Conservation (phyloP, 2,329 filamentous ascomycete genomes). For the Stachybotrys chartarum region DNA sequence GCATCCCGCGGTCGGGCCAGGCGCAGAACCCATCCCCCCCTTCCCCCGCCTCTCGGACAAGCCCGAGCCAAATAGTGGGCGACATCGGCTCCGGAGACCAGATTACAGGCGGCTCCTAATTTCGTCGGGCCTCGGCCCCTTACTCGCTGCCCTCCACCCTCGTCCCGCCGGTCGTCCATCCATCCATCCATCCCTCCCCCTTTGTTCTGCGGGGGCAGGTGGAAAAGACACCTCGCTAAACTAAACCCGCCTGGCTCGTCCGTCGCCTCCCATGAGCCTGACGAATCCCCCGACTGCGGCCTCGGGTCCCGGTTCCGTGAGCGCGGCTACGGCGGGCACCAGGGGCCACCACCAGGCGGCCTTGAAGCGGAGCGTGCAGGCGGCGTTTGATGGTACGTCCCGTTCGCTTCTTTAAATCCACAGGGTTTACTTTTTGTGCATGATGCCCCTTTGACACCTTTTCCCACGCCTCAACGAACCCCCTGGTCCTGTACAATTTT, state of each 20-base stretch:
- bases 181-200: neutral
- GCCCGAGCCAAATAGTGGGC: neutral
- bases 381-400: conserved; percentile 52
- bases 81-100: neutral
- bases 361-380: conserved; percentile 52
- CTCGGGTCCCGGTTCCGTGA: conserved; percentile 40
- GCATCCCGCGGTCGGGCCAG: too few relatives aligned
- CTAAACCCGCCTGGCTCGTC: too few relatives aligned
- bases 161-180: neutral
- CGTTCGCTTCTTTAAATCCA: conserved; percentile 1
- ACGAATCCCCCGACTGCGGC: conserved; percentile 46
- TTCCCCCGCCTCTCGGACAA: neutral
- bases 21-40: too few relatives aligned
- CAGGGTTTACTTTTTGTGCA: conserved; percentile 6
- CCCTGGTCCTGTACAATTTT: too few relatives aligned
- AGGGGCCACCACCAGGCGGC: conserved; percentile 26
- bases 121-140: neutral
- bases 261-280: conserved; percentile 35
- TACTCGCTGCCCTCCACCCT: too few relatives aligned
- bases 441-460: neutral
- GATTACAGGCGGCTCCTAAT: neutral
- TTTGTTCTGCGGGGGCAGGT: too few relatives aligned
- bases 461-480: too few relatives aligned
- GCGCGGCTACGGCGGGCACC: conserved; percentile 27
- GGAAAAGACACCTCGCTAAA: too few relatives aligned